Conservation (phyloP, 2,329 filamentous ascomycete species). For the Ramichloridium luteum region DNA sequence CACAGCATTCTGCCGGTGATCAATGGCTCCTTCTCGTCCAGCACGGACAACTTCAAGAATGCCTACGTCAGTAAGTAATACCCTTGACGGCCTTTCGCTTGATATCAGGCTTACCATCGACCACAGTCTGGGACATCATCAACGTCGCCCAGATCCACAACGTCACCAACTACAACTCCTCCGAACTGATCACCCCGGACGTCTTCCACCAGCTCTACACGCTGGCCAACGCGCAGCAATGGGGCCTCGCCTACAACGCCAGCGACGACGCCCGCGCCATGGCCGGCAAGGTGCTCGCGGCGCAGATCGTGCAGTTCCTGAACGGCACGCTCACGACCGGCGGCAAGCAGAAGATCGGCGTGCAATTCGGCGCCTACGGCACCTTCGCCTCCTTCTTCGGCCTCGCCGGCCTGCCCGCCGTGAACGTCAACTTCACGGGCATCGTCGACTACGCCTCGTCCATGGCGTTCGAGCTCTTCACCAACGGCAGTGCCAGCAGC, state of each 20-base stretch:
- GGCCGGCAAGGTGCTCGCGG: constrained; percentile 37
- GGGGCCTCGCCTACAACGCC: constrained; percentile 67
- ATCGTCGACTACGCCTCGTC: constrained; percentile 74
- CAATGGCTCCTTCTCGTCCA: constrained; percentile 37
- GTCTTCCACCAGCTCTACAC: constrained; percentile 52
- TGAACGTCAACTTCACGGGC: constrained; percentile 54
- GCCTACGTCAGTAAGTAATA: constrained; percentile 50
- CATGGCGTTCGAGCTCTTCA: constrained; percentile 66
- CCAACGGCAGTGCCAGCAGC: constrained; percentile 34
- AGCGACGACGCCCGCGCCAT: constrained; percentile 36
- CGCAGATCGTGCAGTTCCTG: constrained; percentile 33
- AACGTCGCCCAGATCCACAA: constrained; percentile 54
- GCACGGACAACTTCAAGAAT: constrained; percentile 45
- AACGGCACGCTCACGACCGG: constrained; percentile 30
- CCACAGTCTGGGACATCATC: constrained; percentile 45
- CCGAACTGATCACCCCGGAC: constrained; percentile 46
- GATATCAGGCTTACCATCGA: constrained; percentile 1
- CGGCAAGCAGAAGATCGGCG: constrained; percentile 31
- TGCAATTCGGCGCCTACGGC: constrained; percentile 52
- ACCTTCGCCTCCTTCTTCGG: constrained; percentile 52
- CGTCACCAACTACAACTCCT: constrained; percentile 43
- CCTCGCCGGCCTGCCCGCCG: constrained; percentile 38
- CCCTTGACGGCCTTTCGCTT: not conserved
- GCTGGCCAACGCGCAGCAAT: constrained; percentile 73
- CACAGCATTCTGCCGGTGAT: constrained; percentile 39